Conservation (phyloP, 495 filamentous ascomycete species). For the Evansstolkia leycettana region DNA sequence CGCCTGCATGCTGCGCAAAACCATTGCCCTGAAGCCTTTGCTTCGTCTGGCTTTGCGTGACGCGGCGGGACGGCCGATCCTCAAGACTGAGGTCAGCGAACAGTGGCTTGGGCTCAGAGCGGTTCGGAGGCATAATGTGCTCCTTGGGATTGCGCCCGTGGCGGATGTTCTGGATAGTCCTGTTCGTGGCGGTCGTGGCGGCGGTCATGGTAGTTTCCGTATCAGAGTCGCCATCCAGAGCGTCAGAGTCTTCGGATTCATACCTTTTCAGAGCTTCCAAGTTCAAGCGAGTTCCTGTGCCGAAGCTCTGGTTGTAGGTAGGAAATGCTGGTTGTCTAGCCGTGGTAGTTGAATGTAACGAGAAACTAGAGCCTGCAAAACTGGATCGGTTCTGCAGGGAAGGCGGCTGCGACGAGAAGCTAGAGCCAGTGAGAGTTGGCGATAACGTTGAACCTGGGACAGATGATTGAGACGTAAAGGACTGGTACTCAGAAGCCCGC, state of each 20-base stretch:
- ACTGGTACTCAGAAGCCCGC: conserved; percentile 2
- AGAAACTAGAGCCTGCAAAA: conserved; percentile 19
- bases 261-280: conserved; percentile 21
- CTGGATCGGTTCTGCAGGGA: conserved; percentile 14
- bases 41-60: conserved; percentile 32
- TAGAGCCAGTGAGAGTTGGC: conserved; percentile 17
- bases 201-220: conserved; percentile 17
- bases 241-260: conserved; percentile 21
- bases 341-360: conserved; percentile 13
- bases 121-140: conserved; percentile 19
- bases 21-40: neutral
- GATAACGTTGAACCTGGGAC: conserved; percentile 22
- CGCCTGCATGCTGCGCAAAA: too few relatives aligned
- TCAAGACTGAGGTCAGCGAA: conserved; percentile 31
- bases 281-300: conserved; percentile 23
- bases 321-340: conserved; percentile 11
- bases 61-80: conserved; percentile 23
- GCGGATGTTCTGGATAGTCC: conserved; percentile 28
- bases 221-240: conserved; percentile 30
- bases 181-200: conserved; percentile 21
- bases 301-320: conserved; percentile 5
- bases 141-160: conserved; percentile 15
- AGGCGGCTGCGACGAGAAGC: conserved; percentile 19
- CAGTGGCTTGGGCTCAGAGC: conserved; percentile 24
- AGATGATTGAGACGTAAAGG: conserved; percentile 11